A percentile compares a stretch with the other conserved stretches of the same genome.
phyloP scores from a whole-genome alignment of 805 yeast genomes.

The Jamesozyma spencerorum region DNA sequence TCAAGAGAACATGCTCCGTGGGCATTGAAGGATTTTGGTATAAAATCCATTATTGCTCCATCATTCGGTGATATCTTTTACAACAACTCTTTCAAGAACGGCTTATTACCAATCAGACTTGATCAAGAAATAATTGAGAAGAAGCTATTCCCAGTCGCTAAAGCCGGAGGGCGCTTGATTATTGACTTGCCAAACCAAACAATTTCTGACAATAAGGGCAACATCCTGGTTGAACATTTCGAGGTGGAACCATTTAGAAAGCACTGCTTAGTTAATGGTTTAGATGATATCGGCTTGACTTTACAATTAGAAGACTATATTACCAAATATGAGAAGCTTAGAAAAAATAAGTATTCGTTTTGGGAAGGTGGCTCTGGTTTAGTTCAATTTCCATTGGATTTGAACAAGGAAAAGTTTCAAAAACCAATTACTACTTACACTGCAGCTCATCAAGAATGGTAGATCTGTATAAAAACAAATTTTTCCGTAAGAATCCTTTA shows the following conservation, averaged over 20 bases:
- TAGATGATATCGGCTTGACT: slow-evolving; percentile 95
- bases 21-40: slow-evolving; percentile 97
- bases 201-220: slow-evolving; percentile 57
- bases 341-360: slow-evolving; percentile 80
- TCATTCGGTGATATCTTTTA: slow-evolving; percentile 97
- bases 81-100: slow-evolving; percentile 95
- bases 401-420: slow-evolving; percentile 3
- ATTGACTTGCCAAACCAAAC: slow-evolving; percentile 84
- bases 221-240: slow-evolving; percentile 70
- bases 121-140: slow-evolving; percentile 63
- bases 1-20: slow-evolving; percentile 99
- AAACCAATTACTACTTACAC: slow-evolving; percentile 6
- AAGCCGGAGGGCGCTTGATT: slow-evolving; percentile 55
- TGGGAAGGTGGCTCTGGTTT: slow-evolving; percentile 79
- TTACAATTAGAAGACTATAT: slow-evolving; percentile 80
- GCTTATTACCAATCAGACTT: slow-evolving; percentile 86
- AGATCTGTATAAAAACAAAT: background rate
- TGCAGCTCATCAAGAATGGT: slow-evolving; percentile 14
- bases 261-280: slow-evolving; percentile 88
- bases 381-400: slow-evolving; percentile 29
- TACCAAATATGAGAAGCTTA: slow-evolving; percentile 58
- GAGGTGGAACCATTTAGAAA: slow-evolving; percentile 88
- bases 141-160: slow-evolving; percentile 74
- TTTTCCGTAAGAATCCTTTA: background rate
- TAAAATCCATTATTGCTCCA: slow-evolving; percentile 91